A percentile compares a stretch with the other conserved stretches of the same genome.
phyloP scores from a whole-genome alignment of 2,329 filamentous ascomycete species.

The Cladosporium sp. region DNA sequence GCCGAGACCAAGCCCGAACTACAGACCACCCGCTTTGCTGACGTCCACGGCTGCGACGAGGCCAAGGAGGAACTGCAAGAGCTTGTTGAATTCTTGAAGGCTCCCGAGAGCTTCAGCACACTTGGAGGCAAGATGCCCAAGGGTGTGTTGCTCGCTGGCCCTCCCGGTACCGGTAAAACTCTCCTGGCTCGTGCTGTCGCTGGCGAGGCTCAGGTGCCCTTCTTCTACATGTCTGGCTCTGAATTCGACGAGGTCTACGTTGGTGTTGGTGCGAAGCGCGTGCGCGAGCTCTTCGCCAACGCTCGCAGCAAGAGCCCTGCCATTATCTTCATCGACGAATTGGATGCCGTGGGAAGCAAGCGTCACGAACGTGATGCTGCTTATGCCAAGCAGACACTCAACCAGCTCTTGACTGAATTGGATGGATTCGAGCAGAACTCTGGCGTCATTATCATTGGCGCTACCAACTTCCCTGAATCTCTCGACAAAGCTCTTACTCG shows the following conservation, averaged over 20 bases:
- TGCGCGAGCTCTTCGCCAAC: slow-evolving; percentile 84
- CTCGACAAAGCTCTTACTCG: slow-evolving; percentile 93
- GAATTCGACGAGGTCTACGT: slow-evolving; percentile 99
- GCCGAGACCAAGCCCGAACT: slow-evolving; percentile 90
- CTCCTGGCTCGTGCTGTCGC: slow-evolving; percentile 92
- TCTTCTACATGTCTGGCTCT: slow-evolving; percentile 99
- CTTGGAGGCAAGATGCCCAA: slow-evolving; percentile 96
- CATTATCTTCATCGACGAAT: slow-evolving; percentile 93
- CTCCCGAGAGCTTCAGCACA: slow-evolving; percentile 88
- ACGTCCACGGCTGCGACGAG: slow-evolving; percentile 96
- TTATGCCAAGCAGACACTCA: slow-evolving; percentile 95
- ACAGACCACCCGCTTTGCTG: slow-evolving; percentile 85
- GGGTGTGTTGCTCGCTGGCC: slow-evolving; percentile 90
- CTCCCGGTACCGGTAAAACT: slow-evolving; percentile 96
- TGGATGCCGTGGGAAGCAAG: slow-evolving; percentile 92
- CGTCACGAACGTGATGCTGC: slow-evolving; percentile 89
- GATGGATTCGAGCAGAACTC: slow-evolving; percentile 96
- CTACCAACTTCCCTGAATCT: slow-evolving; percentile 92
- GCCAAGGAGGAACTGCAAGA: slow-evolving; percentile 98
- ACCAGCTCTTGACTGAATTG: slow-evolving; percentile 93
- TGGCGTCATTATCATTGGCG: slow-evolving; percentile 91
- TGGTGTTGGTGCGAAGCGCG: slow-evolving; percentile 92
- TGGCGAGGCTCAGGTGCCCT: slow-evolving; percentile 93
- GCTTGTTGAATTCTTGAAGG: slow-evolving; percentile 92
- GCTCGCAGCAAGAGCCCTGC: slow-evolving; percentile 83